Percentiles rank a stretch among this genome's conserved stretches.
These are phyloP conservation scores for Raddia distichophylla DNA, from an alignment of 176 grass and related monocot genomes.

Conservation along the genomic window DNA sequence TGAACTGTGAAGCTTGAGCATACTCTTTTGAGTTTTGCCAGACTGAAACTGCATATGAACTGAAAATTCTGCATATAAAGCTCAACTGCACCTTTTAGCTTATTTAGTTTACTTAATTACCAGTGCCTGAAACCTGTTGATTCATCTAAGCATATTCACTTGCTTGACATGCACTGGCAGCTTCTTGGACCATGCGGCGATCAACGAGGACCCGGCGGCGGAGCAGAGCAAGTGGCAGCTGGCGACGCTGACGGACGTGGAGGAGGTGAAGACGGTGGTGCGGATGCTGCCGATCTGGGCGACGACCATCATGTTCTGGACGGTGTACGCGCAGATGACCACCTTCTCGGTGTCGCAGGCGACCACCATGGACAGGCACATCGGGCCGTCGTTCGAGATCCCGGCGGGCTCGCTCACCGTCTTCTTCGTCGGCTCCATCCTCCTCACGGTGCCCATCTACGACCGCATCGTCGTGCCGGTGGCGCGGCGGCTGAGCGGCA, in stretches of 20 bases:
- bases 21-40: conserved; percentile 16
- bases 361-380: conserved; percentile 82
- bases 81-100: neutral
- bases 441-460: conserved; percentile 84
- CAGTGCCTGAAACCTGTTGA: neutral
- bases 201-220: conserved; percentile 40
- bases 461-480: conserved; percentile 68
- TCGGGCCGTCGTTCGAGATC: conserved; percentile 68
- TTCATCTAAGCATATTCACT: neutral
- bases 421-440: conserved; percentile 95
- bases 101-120: neutral
- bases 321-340: conserved; percentile 95
- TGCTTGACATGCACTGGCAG: conserved; percentile 34
- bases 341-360: conserved; percentile 96
- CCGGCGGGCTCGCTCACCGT: conserved; percentile 82
- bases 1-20: neutral
- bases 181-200: conserved; percentile 87
- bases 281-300: conserved; percentile 94
- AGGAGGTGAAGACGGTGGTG: conserved; percentile 83
- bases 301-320: conserved; percentile 97
- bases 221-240: conserved; percentile 67
- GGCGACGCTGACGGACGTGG: conserved; percentile 80
- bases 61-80: neutral
- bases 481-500: conserved; percentile 46
- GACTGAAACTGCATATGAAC: neutral